phyloP scores from a whole-genome alignment of 108 stramenopile genomes.

The Skeletonema menzelii region DNA sequence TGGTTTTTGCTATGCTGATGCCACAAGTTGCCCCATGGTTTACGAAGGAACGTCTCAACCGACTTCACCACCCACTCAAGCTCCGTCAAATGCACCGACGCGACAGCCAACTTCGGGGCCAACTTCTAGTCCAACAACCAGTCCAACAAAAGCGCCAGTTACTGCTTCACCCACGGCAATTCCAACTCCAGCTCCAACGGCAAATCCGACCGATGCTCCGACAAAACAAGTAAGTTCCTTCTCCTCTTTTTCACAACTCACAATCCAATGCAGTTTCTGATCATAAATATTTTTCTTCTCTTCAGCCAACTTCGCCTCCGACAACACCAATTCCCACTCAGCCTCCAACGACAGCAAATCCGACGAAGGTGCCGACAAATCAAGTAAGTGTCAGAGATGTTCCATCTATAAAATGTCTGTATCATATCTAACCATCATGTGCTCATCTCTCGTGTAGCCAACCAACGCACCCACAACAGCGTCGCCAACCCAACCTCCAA shows the following conservation, averaged over 20 bases:
- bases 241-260: too few species aligned
- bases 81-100: background rate
- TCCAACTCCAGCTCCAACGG: constrained; percentile 9
- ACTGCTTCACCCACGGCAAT: background rate
- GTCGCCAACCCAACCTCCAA: background rate
- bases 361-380: background rate
- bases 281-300: background rate
- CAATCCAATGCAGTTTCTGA: too few species aligned
- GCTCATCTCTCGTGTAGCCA: background rate
- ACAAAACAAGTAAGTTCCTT: constrained; percentile 5
- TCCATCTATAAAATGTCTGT: background rate
- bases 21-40: background rate
- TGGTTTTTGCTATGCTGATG: background rate
- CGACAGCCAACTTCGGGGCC: background rate
- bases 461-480: background rate
- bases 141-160: background rate
- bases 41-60: background rate
- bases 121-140: background rate
- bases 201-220: constrained; percentile 2
- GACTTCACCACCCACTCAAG: background rate
- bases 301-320: background rate
- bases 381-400: background rate
- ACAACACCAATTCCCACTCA: background rate
- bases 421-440: background rate
- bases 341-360: background rate